Evolutionary conservation across 2,329 filamentous ascomycete genomes (phyloP).

Genomic region (Diaporthe sp.): DNA sequence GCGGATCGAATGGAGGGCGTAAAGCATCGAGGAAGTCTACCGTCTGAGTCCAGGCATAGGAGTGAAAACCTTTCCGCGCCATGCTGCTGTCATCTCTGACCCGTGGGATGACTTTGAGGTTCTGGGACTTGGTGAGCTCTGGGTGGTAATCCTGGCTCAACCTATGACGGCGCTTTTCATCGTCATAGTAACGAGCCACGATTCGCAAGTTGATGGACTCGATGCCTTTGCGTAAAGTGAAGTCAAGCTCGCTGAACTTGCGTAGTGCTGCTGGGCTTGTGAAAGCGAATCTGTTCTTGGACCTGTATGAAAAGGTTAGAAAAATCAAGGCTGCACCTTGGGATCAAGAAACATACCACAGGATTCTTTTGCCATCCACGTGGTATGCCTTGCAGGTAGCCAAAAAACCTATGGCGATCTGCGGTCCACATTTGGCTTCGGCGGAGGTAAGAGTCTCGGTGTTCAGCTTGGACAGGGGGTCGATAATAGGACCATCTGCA

Average conservation of each 20-base stretch:
- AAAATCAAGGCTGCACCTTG: not conserved
- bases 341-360: slow-evolving; percentile 54
- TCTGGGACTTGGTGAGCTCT: slow-evolving; percentile 57
- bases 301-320: slow-evolving; percentile 34
- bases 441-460: slow-evolving; percentile 58
- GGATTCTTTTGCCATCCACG: slow-evolving; percentile 61
- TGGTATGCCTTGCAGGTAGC: slow-evolving; percentile 64
- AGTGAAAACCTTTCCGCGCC: slow-evolving; percentile 65
- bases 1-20: slow-evolving; percentile 64
- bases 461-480: slow-evolving; percentile 63
- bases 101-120: slow-evolving; percentile 58
- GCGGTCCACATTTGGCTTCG: slow-evolving; percentile 60
- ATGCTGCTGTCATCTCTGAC: slow-evolving; percentile 58
- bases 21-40: slow-evolving; percentile 66
- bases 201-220: slow-evolving; percentile 64
- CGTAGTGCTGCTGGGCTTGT: slow-evolving; percentile 65
- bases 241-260: slow-evolving; percentile 62
- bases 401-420: slow-evolving; percentile 67
- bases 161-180: slow-evolving; percentile 58
- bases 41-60: slow-evolving; percentile 68
- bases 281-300: slow-evolving; percentile 67
- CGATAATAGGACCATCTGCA: slow-evolving; percentile 64
- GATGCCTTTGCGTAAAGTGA: slow-evolving; percentile 58
- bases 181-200: slow-evolving; percentile 69
- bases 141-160: slow-evolving; percentile 59